These are phyloP conservation scores for Firmiana major DNA, from an alignment of 345 rosid genomes.

Conservation along the genomic window DNA sequence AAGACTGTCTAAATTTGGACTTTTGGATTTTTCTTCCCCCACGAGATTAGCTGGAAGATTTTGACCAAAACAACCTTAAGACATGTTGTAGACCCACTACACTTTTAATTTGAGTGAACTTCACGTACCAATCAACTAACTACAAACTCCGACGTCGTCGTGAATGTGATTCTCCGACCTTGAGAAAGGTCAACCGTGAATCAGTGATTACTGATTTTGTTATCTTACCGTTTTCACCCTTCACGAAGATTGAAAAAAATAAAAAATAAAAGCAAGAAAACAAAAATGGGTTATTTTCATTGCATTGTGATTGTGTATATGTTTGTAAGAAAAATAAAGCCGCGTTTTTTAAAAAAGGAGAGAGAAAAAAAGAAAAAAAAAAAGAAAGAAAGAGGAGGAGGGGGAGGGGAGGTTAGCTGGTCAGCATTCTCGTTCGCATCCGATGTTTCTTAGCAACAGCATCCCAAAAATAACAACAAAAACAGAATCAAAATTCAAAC, in stretches of 20 bases:
- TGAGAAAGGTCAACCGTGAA: not conserved
- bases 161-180: not conserved
- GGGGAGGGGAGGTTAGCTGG: conserved; percentile 14
- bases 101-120: not conserved
- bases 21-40: not conserved
- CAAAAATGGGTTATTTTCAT: not conserved
- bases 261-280: not conserved
- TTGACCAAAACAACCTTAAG: conserved; percentile 5
- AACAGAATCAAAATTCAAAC: not conserved
- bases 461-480: conserved; percentile 13
- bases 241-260: not conserved
- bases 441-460: conserved; percentile 31
- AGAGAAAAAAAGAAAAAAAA: too few species aligned
- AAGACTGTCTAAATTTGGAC: not conserved
- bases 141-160: not conserved
- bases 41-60: conserved; percentile 1
- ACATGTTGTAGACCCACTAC: not conserved
- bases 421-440: conserved; percentile 25
- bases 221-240: not conserved
- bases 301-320: not conserved
- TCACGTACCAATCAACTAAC: not conserved
- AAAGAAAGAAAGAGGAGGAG: not conserved
- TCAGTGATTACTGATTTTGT: not conserved
- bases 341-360: not conserved
- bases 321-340: not conserved